Evolutionary conservation across 257 asterid genomes (phyloP).

Genomic region (Salvia hispanica): DNA sequence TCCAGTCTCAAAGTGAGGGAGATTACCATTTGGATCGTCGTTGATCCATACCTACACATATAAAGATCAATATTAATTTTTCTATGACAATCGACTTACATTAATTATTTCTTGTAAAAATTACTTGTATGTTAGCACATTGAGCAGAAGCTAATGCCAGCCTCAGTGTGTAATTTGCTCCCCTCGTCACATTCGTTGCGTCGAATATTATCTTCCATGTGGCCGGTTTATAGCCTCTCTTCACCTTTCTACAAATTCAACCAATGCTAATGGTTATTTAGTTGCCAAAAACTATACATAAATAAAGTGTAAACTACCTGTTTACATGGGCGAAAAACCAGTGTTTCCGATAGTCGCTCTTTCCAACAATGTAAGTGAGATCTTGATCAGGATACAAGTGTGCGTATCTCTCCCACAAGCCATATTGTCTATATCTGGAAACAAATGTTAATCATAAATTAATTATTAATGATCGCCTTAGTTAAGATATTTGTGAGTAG

Average conservation of each 20-base stretch:
- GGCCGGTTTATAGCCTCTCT: constrained; percentile 38
- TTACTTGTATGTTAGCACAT: constrained; percentile 48
- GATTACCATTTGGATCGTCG: background rate
- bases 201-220: constrained; percentile 69
- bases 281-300: too few species aligned
- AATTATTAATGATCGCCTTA: too few species aligned
- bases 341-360: constrained; percentile 42
- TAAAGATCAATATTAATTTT: too few species aligned
- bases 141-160: constrained; percentile 73
- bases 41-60: constrained; percentile 43
- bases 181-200: constrained; percentile 32
- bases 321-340: constrained; percentile 63
- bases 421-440: constrained; percentile 61
- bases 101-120: too few species aligned
- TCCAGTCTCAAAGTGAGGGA: constrained; percentile 46
- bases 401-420: constrained; percentile 55
- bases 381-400: constrained; percentile 52
- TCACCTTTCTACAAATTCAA: constrained; percentile 29
- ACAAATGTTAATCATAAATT: too few species aligned
- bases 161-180: constrained; percentile 51
- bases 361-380: constrained; percentile 46
- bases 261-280: too few species aligned
- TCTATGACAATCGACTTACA: too few species aligned
- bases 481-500: too few species aligned
- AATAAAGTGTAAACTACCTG: constrained; percentile 36